Conservation (phyloP, 257 asterid genomes). For the Verbascum thapsus region DNA sequence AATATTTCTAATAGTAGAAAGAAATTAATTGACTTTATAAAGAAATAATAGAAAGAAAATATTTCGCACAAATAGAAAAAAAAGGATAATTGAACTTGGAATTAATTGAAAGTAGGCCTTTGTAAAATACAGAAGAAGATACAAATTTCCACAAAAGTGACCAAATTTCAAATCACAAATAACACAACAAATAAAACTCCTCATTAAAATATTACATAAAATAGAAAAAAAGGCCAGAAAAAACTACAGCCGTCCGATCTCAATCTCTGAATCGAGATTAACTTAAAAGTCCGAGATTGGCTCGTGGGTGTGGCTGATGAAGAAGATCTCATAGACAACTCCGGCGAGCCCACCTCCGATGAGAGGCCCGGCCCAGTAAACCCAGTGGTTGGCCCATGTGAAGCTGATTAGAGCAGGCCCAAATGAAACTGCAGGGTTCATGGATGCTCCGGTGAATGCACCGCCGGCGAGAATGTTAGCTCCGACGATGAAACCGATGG, state of each 20-base stretch:
- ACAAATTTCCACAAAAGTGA: slow-evolving; percentile 3
- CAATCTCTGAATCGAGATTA: not conserved
- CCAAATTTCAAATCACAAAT: not conserved
- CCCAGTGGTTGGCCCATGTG: slow-evolving; percentile 49
- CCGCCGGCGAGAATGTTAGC: slow-evolving; percentile 63
- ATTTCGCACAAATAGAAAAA: not conserved
- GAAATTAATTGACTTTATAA: not conserved
- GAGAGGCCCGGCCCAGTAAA: slow-evolving; percentile 62
- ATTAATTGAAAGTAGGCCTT: not conserved
- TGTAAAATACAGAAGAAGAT: slow-evolving; percentile 8
- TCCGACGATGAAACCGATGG: slow-evolving; percentile 56
- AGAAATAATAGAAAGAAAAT: not conserved
- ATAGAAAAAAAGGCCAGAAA: not conserved
- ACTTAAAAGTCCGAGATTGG: slow-evolving; percentile 34
- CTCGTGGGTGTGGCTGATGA: slow-evolving; percentile 52
- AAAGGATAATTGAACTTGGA: not conserved
- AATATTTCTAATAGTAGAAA: slow-evolving; percentile 12
- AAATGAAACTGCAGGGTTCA: slow-evolving; percentile 60
- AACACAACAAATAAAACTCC: slow-evolving; percentile 10
- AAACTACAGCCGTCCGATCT: not conserved
- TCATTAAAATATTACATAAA: not conserved
- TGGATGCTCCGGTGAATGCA: slow-evolving; percentile 57
- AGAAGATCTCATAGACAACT: slow-evolving; percentile 44
- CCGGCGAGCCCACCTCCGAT: slow-evolving; percentile 54
- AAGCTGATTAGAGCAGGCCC: slow-evolving; percentile 48